Percentiles rank a stretch among this genome's conserved stretches.
phyloP scores from a whole-genome alignment of 2,329 filamentous ascomycete species.

The Chrysoporthe puriensis region DNA sequence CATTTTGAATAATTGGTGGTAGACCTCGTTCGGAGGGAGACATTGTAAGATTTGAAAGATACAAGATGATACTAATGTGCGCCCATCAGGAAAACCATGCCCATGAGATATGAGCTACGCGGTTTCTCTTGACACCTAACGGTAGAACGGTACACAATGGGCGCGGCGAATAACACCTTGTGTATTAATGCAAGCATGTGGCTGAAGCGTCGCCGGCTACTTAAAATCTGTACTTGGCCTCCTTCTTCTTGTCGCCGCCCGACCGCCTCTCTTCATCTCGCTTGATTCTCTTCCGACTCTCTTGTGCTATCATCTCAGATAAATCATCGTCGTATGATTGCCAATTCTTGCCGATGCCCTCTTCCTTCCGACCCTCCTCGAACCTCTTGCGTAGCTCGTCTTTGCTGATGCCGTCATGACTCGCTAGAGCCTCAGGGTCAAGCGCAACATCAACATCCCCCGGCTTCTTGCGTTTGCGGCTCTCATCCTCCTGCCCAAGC shows the following conservation, averaged over 20 bases:
- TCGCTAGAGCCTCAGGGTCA: conserved; percentile 78
- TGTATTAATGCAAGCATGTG: background rate
- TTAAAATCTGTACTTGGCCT: conserved; percentile 56
- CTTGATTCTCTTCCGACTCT: conserved; percentile 88
- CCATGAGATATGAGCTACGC: background rate
- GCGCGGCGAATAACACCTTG: background rate
- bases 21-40: too few relatives aligned
- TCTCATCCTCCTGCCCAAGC: conserved; percentile 78
- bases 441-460: conserved; percentile 94
- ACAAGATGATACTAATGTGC: background rate
- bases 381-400: conserved; percentile 82
- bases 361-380: conserved; percentile 70
- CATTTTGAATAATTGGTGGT: too few relatives aligned
- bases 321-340: conserved; percentile 79
- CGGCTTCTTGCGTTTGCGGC: conserved; percentile 88
- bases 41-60: background rate
- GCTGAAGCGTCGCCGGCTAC: background rate
- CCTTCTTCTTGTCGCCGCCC: conserved; percentile 58
- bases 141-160: background rate
- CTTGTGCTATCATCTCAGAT: conserved; percentile 93
- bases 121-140: background rate
- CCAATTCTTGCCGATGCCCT: conserved; percentile 70
- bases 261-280: conserved; percentile 77
- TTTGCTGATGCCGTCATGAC: conserved; percentile 78
- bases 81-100: background rate